Evolutionary conservation across 176 grass and related monocot species (phyloP).

Genomic region (Otatea glauca): DNA sequence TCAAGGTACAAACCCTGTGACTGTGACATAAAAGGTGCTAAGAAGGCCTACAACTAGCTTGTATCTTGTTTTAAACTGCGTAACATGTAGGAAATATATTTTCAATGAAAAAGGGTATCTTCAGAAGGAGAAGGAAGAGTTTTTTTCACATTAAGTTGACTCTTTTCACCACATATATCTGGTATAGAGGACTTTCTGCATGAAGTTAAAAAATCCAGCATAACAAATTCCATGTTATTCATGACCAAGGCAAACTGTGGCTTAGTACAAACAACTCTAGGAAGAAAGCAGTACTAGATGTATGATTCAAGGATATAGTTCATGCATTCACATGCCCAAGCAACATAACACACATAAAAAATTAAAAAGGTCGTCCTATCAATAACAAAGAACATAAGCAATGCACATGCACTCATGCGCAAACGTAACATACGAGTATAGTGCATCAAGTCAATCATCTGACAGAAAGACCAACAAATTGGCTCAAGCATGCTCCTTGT

Average conservation of each 20-base stretch:
- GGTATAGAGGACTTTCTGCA: neutral
- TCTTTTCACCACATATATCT: neutral
- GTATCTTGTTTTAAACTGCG: neutral
- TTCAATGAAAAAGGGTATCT: neutral
- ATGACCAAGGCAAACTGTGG: conserved; percentile 2
- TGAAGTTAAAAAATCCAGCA: neutral
- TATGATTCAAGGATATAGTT: neutral
- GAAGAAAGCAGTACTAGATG: neutral
- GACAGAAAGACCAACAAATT: neutral
- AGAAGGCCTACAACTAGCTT: neutral
- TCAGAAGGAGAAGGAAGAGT: neutral
- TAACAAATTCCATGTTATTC: neutral
- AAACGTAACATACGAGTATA: conserved; percentile 5
- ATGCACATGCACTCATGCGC: conserved; percentile 22
- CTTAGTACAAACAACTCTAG: neutral
- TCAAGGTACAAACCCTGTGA: neutral
- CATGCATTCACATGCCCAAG: conserved; percentile 5
- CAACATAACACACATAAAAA: neutral
- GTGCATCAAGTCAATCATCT: conserved; percentile 23
- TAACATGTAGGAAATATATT: neutral
- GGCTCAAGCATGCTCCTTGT: neutral
- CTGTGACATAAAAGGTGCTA: neutral
- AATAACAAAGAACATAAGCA: conserved; percentile 16
- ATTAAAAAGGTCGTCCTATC: neutral
- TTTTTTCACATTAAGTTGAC: neutral